Evolutionary conservation across 805 yeast genomes (phyloP).

Genomic region (Metschnikowia lachancei): DNA sequence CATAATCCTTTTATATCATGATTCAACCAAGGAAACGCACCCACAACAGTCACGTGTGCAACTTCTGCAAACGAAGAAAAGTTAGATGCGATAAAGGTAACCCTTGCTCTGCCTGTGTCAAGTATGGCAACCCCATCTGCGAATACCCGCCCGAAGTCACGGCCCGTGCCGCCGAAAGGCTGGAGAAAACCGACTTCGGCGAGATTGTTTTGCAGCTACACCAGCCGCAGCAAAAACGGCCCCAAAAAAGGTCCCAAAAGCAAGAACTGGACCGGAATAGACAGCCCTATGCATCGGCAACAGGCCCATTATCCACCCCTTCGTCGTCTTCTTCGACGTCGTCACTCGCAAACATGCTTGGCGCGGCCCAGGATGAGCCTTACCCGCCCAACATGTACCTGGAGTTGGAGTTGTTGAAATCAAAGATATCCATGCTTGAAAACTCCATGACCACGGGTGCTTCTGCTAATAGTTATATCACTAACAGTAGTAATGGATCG

Average conservation of each 20-base stretch:
- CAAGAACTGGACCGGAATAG: neutral
- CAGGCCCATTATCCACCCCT: neutral
- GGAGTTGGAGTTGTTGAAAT: conserved; percentile 22
- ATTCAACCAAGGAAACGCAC: conserved; percentile 9
- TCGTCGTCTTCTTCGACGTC: neutral
- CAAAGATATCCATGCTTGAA: conserved; percentile 22
- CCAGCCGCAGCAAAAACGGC: neutral
- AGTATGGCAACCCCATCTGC: conserved; percentile 33
- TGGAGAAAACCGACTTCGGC: conserved; percentile 9
- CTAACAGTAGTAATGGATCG: too few relatives aligned
- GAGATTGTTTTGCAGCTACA: conserved; percentile 11
- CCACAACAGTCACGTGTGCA: conserved; percentile 21
- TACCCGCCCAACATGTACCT: conserved; percentile 10
- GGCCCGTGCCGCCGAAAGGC: neutral
- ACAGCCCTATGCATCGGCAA: neutral
- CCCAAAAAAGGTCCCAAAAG: neutral
- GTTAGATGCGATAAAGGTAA: conserved; percentile 24
- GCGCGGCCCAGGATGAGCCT: neutral
- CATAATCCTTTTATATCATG: neutral
- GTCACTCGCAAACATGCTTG: conserved; percentile 1
- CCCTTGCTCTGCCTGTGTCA: conserved; percentile 32
- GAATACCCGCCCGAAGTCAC: conserved; percentile 17
- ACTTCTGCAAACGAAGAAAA: conserved; percentile 24
- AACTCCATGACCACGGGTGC: neutral
- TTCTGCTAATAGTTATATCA: too few relatives aligned